Percentiles rank a stretch among this genome's conserved stretches.
Evolutionary conservation across 371 early-diverging fungal species (phyloP).

Genomic region (Lichtheimia corymbifera): DNA sequence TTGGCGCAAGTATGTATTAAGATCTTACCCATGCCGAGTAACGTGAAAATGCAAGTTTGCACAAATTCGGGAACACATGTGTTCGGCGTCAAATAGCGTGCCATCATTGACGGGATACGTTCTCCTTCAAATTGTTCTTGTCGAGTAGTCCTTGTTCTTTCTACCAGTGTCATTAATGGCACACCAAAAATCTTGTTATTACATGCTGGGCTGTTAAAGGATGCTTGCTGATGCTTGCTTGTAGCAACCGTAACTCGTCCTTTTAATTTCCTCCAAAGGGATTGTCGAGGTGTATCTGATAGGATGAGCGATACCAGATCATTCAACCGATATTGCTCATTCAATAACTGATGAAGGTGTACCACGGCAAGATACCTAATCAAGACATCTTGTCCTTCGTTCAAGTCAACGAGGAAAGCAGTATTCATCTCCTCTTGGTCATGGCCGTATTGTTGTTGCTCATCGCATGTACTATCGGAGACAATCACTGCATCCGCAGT

Average conservation of each 20-base stretch:
- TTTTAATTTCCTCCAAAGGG: conserved; percentile 63
- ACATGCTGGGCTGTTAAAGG: neutral
- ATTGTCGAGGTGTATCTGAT: conserved; percentile 52
- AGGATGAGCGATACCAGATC: conserved; percentile 74
- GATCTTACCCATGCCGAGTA: conserved; percentile 73
- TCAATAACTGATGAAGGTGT: conserved; percentile 72
- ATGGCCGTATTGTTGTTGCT: too few relatives aligned
- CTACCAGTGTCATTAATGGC: conserved; percentile 22
- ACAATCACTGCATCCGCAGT: too few relatives aligned
- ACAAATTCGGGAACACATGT: conserved; percentile 82
- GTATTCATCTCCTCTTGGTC: too few relatives aligned
- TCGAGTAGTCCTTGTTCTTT: conserved; percentile 24
- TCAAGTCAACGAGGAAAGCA: conserved; percentile 68
- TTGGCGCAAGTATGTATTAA: neutral
- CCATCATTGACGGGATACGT: conserved; percentile 29
- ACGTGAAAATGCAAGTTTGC: conserved; percentile 71
- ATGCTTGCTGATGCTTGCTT: conserved; percentile 44
- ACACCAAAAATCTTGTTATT: conserved; percentile 48
- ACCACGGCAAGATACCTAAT: conserved; percentile 85
- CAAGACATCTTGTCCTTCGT: conserved; percentile 80
- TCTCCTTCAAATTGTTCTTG: too few relatives aligned
- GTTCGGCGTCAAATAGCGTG: conserved; percentile 30
- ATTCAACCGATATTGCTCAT: conserved; percentile 61
- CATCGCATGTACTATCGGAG: too few relatives aligned
- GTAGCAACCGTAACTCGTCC: too few relatives aligned